These are phyloP conservation scores for Filosporella fistucella DNA, from an alignment of 495 filamentous ascomycete species.

Conservation along the genomic window DNA sequence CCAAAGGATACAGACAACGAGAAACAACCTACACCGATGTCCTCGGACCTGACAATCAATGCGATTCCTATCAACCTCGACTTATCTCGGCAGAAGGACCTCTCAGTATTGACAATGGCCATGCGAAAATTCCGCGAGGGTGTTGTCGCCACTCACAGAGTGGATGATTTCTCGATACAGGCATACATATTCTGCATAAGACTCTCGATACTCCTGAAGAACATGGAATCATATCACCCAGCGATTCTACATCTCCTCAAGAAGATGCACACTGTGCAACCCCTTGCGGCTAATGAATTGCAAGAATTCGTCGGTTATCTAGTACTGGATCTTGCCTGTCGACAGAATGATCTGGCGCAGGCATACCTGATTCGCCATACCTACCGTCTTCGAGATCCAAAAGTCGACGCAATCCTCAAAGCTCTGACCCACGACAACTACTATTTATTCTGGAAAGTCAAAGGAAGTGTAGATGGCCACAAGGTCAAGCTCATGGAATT, in stretches of 20 bases:
- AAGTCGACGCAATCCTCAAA: constrained; percentile 60
- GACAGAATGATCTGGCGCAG: constrained; percentile 66
- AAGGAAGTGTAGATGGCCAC: constrained; percentile 69
- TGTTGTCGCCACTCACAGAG: constrained; percentile 66
- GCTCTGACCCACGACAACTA: constrained; percentile 80
- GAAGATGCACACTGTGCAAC: constrained; percentile 58
- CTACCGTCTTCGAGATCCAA: constrained; percentile 53
- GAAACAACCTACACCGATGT: not conserved
- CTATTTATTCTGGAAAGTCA: constrained; percentile 68
- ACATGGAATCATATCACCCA: constrained; percentile 85
- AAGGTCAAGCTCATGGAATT: constrained; percentile 73
- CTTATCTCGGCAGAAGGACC: constrained; percentile 25
- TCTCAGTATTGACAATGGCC: constrained; percentile 52
- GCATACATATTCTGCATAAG: constrained; percentile 80
- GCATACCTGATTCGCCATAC: constrained; percentile 60
- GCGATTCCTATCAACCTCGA: constrained; percentile 13
- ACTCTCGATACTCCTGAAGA: constrained; percentile 69
- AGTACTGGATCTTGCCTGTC: constrained; percentile 84
- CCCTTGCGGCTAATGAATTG: constrained; percentile 61
- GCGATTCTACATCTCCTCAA: constrained; percentile 75
- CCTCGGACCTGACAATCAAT: not conserved
- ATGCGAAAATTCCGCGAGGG: constrained; percentile 92
- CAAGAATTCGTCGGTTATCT: constrained; percentile 76
- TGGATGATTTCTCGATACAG: constrained; percentile 63
- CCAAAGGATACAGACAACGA: constrained; percentile 1